Conservation (phyloP, 78 protist species). For the Tieghemostelium lacteum region DNA sequence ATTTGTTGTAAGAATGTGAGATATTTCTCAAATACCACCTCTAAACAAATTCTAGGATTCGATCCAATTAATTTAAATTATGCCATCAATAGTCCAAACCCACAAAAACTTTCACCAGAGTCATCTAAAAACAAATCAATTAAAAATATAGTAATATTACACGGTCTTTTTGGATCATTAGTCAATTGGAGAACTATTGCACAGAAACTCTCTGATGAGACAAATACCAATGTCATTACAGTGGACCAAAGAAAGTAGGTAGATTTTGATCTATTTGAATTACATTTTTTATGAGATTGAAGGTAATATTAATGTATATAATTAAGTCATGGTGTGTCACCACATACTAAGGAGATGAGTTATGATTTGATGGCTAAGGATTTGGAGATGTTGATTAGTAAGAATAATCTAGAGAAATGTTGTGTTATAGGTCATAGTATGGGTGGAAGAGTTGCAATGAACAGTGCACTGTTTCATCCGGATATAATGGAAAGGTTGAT, state of each 20-base stretch:
- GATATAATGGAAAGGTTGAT: slow-evolving; percentile 5
- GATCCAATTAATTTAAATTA: no score
- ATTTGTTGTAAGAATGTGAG: background rate
- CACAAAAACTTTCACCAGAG: no score
- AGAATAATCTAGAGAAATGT: background rate
- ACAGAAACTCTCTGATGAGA: slow-evolving; percentile 22
- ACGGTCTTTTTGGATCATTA: slow-evolving; percentile 61
- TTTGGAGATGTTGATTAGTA: slow-evolving; percentile 1
- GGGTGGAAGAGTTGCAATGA: slow-evolving; percentile 74
- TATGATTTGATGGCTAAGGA: slow-evolving; percentile 31
- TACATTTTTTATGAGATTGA: background rate
- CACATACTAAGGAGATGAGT: slow-evolving; percentile 35
- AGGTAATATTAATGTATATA: no score
- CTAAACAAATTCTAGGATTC: no score
- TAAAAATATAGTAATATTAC: slow-evolving; percentile 37
- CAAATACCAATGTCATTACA: slow-evolving; percentile 38
- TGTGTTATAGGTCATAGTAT: slow-evolving; percentile 56
- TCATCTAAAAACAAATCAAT: no score
- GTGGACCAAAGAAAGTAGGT: slow-evolving; percentile 76
- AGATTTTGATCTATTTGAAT: background rate
- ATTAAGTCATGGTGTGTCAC: slow-evolving; percentile 43
- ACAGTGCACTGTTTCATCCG: slow-evolving; percentile 36
- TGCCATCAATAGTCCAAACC: no score
- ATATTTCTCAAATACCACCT: background rate
- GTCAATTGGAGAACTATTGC: slow-evolving; percentile 50